Percentiles rank a stretch among this genome's conserved stretches.
Conservation (phyloP, 2,329 filamentous ascomycete genomes). For the Exophiala viscosa region DNA sequence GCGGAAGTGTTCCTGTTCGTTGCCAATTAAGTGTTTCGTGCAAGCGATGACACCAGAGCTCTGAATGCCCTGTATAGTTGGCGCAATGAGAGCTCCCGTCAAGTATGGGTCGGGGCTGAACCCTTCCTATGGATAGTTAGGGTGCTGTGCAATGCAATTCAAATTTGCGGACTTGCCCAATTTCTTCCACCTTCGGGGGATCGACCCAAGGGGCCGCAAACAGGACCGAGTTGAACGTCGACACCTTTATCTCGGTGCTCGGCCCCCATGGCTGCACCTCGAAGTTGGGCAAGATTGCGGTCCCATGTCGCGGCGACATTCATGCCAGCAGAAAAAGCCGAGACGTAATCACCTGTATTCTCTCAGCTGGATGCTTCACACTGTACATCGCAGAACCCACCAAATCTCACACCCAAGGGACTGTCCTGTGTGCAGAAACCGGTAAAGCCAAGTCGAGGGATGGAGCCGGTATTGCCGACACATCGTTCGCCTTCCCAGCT, state of each 20-base stretch:
- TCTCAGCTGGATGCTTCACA: constrained; percentile 10
- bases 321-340: constrained; percentile 74
- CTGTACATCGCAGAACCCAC: constrained; percentile 34
- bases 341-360: constrained; percentile 66
- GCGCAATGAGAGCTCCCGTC: constrained; percentile 66
- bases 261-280: constrained; percentile 69
- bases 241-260: constrained; percentile 73
- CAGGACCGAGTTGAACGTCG: constrained; percentile 72
- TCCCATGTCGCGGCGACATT: constrained; percentile 83
- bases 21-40: constrained; percentile 70
- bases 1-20: constrained; percentile 73
- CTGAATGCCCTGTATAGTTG: constrained; percentile 77
- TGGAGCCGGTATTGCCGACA: constrained; percentile 64
- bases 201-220: constrained; percentile 69
- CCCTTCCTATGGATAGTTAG: constrained; percentile 34
- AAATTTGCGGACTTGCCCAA: constrained; percentile 49
- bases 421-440: constrained; percentile 83
- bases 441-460: constrained; percentile 60
- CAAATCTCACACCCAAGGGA: constrained; percentile 71
- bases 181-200: constrained; percentile 65
- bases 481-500: constrained; percentile 68
- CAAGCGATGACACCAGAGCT: constrained; percentile 77
- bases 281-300: constrained; percentile 62
- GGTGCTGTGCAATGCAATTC: background rate
- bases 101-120: constrained; percentile 72